These are phyloP conservation scores for Climacium dendroides DNA, from an alignment of 225 moss, liverwort and hornwort genomes.

Conservation along the genomic window DNA sequence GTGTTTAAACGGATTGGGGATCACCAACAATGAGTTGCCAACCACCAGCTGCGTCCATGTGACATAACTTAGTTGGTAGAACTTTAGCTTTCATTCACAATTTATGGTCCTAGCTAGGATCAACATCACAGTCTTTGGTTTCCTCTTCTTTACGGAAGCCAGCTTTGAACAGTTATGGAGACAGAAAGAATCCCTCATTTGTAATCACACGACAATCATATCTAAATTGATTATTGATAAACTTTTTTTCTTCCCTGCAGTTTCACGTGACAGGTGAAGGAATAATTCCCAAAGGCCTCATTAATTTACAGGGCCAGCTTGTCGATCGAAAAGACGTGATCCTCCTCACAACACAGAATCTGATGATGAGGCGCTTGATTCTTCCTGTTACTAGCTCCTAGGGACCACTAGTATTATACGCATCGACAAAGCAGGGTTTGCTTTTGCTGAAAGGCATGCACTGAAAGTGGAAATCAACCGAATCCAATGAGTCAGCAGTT, in stretches of 20 bases:
- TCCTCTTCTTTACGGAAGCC: neutral
- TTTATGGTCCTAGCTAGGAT: accelerated
- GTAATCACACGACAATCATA: neutral
- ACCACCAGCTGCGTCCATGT: neutral
- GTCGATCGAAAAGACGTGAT: neutral
- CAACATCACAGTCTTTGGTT: neutral
- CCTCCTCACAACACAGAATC: neutral
- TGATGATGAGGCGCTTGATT: neutral
- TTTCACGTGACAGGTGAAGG: neutral
- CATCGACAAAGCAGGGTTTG: neutral
- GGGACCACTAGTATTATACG: neutral
- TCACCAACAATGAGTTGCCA: neutral
- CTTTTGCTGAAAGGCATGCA: neutral
- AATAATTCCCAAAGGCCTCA: neutral
- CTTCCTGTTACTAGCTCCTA: neutral
- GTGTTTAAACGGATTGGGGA: neutral
- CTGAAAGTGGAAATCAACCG: neutral
- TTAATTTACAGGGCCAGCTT: neutral
- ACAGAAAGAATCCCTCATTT: neutral
- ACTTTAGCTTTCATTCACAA: neutral
- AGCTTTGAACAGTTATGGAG: neutral
- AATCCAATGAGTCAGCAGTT: neutral
- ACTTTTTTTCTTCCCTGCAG: neutral
- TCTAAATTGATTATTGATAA: neutral
- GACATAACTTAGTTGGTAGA: neutral